phyloP scores from a whole-genome alignment of 116 monocot genomes.

The Dioscorea cayenensis region DNA sequence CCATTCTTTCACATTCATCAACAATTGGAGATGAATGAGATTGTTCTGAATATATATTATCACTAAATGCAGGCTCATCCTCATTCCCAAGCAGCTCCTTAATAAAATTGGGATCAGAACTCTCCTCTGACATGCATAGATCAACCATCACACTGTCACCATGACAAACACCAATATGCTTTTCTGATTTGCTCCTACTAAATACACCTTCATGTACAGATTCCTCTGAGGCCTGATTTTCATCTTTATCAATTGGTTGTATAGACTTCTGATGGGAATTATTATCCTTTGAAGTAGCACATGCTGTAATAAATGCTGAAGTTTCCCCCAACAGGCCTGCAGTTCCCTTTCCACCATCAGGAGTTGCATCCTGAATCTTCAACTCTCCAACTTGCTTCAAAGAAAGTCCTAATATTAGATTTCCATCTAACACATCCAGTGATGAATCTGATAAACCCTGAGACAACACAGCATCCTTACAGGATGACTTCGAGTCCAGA shows the following conservation, averaged over 20 bases:
- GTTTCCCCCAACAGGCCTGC: neutral
- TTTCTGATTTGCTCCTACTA: neutral
- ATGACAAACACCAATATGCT: neutral
- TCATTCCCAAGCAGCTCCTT: constrained; percentile 59
- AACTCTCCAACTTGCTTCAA: neutral
- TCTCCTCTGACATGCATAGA: constrained; percentile 25
- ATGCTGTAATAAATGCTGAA: neutral
- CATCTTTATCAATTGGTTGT: constrained; percentile 6
- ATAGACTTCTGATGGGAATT: neutral
- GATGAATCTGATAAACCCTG: constrained; percentile 7
- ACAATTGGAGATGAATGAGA: neutral
- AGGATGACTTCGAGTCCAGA: neutral
- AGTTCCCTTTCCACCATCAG: neutral
- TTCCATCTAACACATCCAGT: neutral
- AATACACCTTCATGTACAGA: neutral
- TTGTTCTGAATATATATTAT: constrained; percentile 4
- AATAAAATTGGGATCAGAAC: constrained; percentile 62
- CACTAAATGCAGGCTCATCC: constrained; percentile 8
- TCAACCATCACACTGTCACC: constrained; percentile 3
- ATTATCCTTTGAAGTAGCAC: too few species aligned
- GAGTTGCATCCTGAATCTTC: neutral
- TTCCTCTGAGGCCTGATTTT: neutral
- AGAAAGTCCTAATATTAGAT: neutral
- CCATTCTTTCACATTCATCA: neutral
- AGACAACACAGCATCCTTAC: constrained; percentile 6